Base-by-base conservation (phyloP, 2,329 filamentous ascomycete species). In the Microsporum canis region DNA sequence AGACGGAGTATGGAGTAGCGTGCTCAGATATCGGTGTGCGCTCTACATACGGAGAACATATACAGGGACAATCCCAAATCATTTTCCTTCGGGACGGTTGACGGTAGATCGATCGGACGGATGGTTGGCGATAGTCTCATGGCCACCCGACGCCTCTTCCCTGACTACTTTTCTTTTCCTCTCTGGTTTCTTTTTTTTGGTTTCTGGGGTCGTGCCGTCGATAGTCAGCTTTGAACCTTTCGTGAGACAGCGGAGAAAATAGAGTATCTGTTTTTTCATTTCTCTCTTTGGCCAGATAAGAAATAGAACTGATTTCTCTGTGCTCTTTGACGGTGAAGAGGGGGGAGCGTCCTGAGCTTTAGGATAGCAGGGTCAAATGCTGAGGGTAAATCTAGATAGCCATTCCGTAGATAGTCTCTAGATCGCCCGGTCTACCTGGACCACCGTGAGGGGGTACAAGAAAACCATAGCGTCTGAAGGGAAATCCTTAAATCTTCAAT, bases 61-160 rank as follows among this genome's bases (percentile, higher is more conserved):
- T 43, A 43, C 39, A 43, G 39, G 43, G 23, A 47, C 43, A 47
- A 51, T 51, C 45, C 45, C 45, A 51, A 31, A 27, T 29, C 45
- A 51, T 31, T 7, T 31, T 12, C 8, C 7, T 31, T 14, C 45
- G 27, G 27, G 7, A 14, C 17, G 6, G 43, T 23, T 23, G 43
- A 47, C n/a, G 43, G 43, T 27, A 47, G 45, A 51, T 51, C 27
- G 45, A 51, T 51, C 45, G 45, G 45, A 51, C 43, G 43, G 45
- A 7, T 36, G 31, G 31, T 43, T n/a, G 31, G 31, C 12, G 51
- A 55, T 55, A 55, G 51, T 55, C 51, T 34, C 51, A 55, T 55
- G 51, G 51, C 51, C 51, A 55, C 51, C 51, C 51, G 51, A 55
- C 51, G 51, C 51, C 51, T 36, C 51, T 36, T 55, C 14, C 31